Evolutionary conservation across 352 stramenopile genomes (phyloP).

Genomic region (Pythium sukuiense): DNA sequence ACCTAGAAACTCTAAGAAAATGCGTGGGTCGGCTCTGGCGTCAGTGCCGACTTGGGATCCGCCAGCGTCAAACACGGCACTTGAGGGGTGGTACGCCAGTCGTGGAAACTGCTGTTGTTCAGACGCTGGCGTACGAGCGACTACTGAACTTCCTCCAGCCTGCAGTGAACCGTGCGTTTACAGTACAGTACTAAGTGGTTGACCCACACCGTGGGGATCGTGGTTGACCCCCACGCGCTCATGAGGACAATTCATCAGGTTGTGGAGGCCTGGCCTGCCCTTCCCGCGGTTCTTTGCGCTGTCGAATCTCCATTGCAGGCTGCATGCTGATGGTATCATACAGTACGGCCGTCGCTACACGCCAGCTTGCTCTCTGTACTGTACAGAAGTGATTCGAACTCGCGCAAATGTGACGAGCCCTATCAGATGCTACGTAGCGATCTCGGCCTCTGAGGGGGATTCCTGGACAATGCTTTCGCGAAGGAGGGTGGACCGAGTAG

Average conservation of each 20-base stretch:
- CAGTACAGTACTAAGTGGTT: too few relatives aligned
- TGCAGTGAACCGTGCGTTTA: too few relatives aligned
- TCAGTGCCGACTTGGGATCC: background rate
- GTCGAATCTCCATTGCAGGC: background rate
- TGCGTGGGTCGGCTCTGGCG: background rate
- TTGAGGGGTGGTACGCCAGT: background rate
- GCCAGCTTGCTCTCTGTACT: background rate
- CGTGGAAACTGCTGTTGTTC: background rate
- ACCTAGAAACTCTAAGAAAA: background rate
- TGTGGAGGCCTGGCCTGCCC: too few relatives aligned
- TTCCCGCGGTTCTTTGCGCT: too few relatives aligned
- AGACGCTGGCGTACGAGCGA: background rate
- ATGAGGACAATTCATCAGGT: too few relatives aligned
- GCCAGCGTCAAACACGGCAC: background rate
- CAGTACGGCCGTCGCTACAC: background rate
- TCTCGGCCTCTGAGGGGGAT: background rate
- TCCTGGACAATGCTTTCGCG: background rate
- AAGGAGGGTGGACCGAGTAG: background rate
- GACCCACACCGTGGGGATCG: too few relatives aligned
- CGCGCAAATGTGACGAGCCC: constrained; percentile 3
- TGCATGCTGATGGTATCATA: background rate
- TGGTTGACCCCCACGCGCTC: too few relatives aligned
- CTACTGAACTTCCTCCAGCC: background rate
- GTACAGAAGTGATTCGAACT: background rate
- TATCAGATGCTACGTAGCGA: background rate